Evolutionary conservation across 495 filamentous ascomycete genomes (phyloP).

Genomic region (Usnea hakonensis): DNA sequence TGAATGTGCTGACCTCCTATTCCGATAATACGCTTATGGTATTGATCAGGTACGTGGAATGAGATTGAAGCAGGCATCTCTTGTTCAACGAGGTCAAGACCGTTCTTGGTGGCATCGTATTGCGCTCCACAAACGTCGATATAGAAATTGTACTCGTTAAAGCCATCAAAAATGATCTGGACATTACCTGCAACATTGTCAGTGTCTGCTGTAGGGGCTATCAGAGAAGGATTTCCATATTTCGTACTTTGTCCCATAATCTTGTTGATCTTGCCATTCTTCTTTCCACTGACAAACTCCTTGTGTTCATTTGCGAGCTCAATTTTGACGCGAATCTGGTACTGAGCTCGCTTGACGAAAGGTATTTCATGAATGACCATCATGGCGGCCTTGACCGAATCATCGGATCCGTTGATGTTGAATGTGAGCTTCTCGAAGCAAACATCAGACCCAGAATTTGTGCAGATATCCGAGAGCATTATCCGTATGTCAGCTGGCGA

Average conservation of each 20-base stretch:
- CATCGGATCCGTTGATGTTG: slow-evolving; percentile 88
- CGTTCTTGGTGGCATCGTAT: slow-evolving; percentile 87
- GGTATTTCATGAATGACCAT: slow-evolving; percentile 86
- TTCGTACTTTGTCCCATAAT: slow-evolving; percentile 91
- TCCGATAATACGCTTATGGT: slow-evolving; percentile 98
- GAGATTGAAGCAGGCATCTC: slow-evolving; percentile 99
- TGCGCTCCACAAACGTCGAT: slow-evolving; percentile 90
- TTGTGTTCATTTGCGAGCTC: slow-evolving; percentile 99
- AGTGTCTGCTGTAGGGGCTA: background rate
- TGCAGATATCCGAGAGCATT: slow-evolving; percentile 93
- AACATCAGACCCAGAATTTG: slow-evolving; percentile 90
- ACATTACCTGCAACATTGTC: slow-evolving; percentile 58
- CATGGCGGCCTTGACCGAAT: slow-evolving; percentile 88
- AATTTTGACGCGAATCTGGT: slow-evolving; percentile 93
- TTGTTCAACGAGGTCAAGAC: slow-evolving; percentile 87
- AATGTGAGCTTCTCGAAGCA: slow-evolving; percentile 91
- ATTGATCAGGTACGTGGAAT: slow-evolving; percentile 99
- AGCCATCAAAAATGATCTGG: slow-evolving; percentile 97
- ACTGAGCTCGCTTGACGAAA: slow-evolving; percentile 77
- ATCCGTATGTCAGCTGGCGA: slow-evolving; percentile 67
- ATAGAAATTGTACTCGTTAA: slow-evolving; percentile 99
- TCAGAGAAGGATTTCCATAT: background rate
- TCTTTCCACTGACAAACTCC: slow-evolving; percentile 98
- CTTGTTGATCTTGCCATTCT: slow-evolving; percentile 99
- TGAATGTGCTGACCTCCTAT: slow-evolving; percentile 98